Percentiles rank a stretch among this genome's conserved stretches.
These are phyloP conservation scores for Fusarium nelsonii DNA, from an alignment of 2,329 filamentous ascomycete genomes.

Conservation along the genomic window DNA sequence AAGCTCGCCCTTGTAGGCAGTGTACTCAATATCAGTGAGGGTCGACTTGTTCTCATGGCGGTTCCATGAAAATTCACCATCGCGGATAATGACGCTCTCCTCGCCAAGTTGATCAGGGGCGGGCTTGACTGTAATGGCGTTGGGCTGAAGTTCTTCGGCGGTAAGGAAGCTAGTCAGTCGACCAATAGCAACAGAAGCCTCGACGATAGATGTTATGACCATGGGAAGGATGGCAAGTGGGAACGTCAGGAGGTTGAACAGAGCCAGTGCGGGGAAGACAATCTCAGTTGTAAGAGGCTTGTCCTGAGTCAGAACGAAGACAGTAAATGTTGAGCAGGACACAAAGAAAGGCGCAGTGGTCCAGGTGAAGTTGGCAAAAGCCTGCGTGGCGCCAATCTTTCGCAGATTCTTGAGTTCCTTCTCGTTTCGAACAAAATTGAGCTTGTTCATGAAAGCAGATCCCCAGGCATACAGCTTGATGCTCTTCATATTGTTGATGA, in stretches of 20 bases:
- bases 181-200: slow-evolving; percentile 91
- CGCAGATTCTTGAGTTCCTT: slow-evolving; percentile 94
- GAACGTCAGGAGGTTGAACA: slow-evolving; percentile 97
- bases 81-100: slow-evolving; percentile 84
- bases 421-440: slow-evolving; percentile 96
- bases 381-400: slow-evolving; percentile 94
- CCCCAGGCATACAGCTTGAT: slow-evolving; percentile 99
- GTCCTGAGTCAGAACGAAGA: slow-evolving; percentile 89
- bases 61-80: slow-evolving; percentile 96
- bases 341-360: slow-evolving; percentile 97
- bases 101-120: slow-evolving; percentile 82
- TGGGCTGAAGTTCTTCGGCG: slow-evolving; percentile 88
- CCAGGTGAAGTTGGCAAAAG: slow-evolving; percentile 98
- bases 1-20: slow-evolving; percentile 90
- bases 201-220: slow-evolving; percentile 97
- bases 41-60: slow-evolving; percentile 78
- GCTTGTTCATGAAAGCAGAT: slow-evolving; percentile 95
- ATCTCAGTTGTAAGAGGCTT: slow-evolving; percentile 90
- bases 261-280: slow-evolving; percentile 89
- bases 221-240: slow-evolving; percentile 94
- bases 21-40: slow-evolving; percentile 87
- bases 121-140: slow-evolving; percentile 80
- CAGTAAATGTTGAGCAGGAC: slow-evolving; percentile 94
- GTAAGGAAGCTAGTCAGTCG: slow-evolving; percentile 87
- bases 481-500: slow-evolving; percentile 99